A percentile compares a stretch with the other conserved stretches of the same genome.
These are phyloP conservation scores for Aspergillus fijiensis DNA, from an alignment of 2,329 filamentous ascomycete species.

Conservation along the genomic window DNA sequence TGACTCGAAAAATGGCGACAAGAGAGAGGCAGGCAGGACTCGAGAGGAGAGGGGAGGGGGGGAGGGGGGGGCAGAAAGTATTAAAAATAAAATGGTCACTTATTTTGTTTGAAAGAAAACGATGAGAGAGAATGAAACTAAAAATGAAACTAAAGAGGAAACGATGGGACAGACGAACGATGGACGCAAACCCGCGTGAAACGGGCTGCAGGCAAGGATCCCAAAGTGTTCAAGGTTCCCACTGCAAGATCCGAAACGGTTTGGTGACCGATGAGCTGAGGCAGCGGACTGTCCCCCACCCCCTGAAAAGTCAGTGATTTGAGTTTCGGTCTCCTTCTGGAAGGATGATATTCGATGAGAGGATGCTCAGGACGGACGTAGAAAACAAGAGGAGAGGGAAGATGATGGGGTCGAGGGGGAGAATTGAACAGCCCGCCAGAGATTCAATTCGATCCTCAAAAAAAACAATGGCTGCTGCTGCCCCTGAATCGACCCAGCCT, in stretches of 20 bases:
- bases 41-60: neutral
- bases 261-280: neutral
- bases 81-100: neutral
- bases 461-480: constrained; percentile 2
- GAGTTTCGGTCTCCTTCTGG: neutral
- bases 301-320: neutral
- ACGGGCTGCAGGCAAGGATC: constrained; percentile 5
- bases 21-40: constrained; percentile 13
- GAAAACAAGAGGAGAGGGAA: neutral
- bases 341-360: neutral
- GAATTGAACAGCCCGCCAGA: neutral
- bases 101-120: no score
- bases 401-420: neutral
- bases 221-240: no score
- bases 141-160: neutral
- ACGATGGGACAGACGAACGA: neutral
- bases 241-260: constrained; percentile 5
- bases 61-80: neutral
- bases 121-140: neutral
- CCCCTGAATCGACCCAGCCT: constrained; percentile 9
- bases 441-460: neutral
- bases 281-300: neutral
- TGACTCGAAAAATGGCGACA: constrained; percentile 1
- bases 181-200: constrained; percentile 4
- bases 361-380: no score